A percentile compares a stretch with the other conserved stretches of the same genome.
phyloP scores from a whole-genome alignment of 164 flowering plant genomes.

The Kalanchoe fedtschenkoi region DNA sequence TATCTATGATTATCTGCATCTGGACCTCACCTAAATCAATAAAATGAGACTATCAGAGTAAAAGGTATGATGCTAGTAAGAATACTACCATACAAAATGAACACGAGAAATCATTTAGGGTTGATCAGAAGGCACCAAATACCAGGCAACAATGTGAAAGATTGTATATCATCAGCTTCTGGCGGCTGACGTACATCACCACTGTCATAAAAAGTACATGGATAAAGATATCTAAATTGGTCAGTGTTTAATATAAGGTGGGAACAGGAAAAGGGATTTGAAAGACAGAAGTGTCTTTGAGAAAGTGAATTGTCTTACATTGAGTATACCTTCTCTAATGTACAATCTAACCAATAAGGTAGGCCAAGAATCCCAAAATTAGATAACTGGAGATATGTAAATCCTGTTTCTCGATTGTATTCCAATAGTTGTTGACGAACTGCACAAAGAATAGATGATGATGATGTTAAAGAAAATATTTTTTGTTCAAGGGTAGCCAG shows the following conservation, averaged over 20 bases:
- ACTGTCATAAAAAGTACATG: slow-evolving; percentile 17
- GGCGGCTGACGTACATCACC: slow-evolving; percentile 20
- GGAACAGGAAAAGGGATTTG: background rate
- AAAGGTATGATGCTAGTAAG: background rate
- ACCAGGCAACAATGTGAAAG: slow-evolving; percentile 69
- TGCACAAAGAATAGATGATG: slow-evolving; percentile 21
- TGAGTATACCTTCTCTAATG: slow-evolving; percentile 50
- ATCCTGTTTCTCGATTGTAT: slow-evolving; percentile 30
- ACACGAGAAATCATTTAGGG: background rate
- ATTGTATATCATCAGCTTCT: slow-evolving; percentile 37
- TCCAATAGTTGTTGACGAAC: slow-evolving; percentile 57
- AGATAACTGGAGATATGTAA: slow-evolving; percentile 45
- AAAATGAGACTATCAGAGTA: background rate
- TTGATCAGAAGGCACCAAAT: slow-evolving; percentile 3
- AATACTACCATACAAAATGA: background rate
- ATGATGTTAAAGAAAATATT: background rate
- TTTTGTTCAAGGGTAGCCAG: background rate
- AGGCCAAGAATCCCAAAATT: slow-evolving; percentile 72
- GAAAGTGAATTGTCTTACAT: slow-evolving; percentile 30
- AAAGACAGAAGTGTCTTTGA: background rate
- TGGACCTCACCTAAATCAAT: slow-evolving; percentile 47
- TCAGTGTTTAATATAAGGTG: background rate
- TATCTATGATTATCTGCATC: slow-evolving; percentile 41
- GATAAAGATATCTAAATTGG: background rate
- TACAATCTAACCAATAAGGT: slow-evolving; percentile 65